These are phyloP conservation scores for Dimargaris verticillata DNA, from an alignment of 192 early-diverging fungal species.

Conservation along the genomic window DNA sequence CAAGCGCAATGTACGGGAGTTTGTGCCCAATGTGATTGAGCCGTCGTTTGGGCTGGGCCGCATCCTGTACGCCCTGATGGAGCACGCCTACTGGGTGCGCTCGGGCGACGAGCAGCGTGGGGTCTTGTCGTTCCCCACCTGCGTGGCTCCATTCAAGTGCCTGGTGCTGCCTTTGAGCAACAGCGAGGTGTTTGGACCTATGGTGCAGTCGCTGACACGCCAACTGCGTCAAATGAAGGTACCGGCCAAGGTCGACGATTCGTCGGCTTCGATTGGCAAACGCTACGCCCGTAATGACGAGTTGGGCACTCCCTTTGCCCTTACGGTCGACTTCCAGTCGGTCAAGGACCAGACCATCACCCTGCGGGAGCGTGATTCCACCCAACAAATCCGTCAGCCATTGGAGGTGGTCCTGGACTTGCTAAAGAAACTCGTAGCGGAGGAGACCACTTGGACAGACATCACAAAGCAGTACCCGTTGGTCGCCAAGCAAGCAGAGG, in stretches of 20 bases:
- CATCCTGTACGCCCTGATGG: constrained; percentile 88
- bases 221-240: constrained; percentile 59
- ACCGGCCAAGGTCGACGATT: constrained; percentile 75
- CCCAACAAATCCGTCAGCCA: constrained; percentile 79
- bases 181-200: constrained; percentile 59
- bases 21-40: constrained; percentile 96
- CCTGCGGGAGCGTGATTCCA: constrained; percentile 88
- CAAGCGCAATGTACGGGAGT: constrained; percentile 66
- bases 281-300: constrained; percentile 98
- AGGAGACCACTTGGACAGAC: constrained; percentile 50
- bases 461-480: constrained; percentile 50
- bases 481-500: constrained; percentile 22
- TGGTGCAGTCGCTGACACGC: constrained; percentile 41
- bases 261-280: constrained; percentile 75
- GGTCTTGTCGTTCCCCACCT: constrained; percentile 79
- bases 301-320: constrained; percentile 88
- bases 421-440: constrained; percentile 59
- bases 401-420: constrained; percentile 51
- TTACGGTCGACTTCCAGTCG: constrained; percentile 98
- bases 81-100: constrained; percentile 85
- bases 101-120: constrained; percentile 69
- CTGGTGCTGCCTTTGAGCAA: constrained; percentile 75
- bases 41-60: constrained; percentile 99
- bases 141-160: constrained; percentile 90
- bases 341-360: constrained; percentile 85